Evolutionary conservation across 345 rosid genomes (phyloP), one percentile per base, ranked within the genome.

Genomic region (Ricinus communis): DNA sequence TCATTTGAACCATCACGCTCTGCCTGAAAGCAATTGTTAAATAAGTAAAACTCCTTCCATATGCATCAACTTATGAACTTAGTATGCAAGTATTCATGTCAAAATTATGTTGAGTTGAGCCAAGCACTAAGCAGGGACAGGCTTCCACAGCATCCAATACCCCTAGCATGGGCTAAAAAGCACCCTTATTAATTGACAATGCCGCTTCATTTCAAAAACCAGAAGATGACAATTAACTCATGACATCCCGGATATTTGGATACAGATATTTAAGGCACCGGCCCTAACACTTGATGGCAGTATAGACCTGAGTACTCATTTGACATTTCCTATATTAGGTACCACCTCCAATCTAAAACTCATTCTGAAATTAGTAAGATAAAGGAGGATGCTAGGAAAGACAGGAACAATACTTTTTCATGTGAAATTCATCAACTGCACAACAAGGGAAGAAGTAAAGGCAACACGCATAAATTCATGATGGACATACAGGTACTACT

Each of bases 1-100:
- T 80, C 82, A 46, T 83, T 80, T 27, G 86, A 83, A 53, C 83
- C 83, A 72, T 79, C 83, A 50, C 83, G 80, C 61, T 83, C 86
- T 1, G 82, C 86, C 86, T 83, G 80, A 15, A 74, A 68, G 19
- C 45, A 2, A 62, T 7, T 41, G 56, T 41, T 53, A 64, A 52
- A 68, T 38, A 19, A 30, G 45, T 25, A 38, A 0, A 54, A 31
- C 15, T 18, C 51, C 52, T 41, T 21, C 12, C 16, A 31, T 47
- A 50, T 47, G 30, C 49, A 59, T 38, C 21, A 21, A 5, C 14
- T 10, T 6, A 19, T 27, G 41, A 49, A 9, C 51, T 38, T 36
- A 21, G 12, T 16, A 31, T 5, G 7, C 38, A 16, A 15, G 0
- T 51, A 66, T 33, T 43, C 18, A 25, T 18, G 40, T 51, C 9